These are phyloP conservation scores for Thamnidium elegans DNA, from an alignment of 192 early-diverging fungal genomes.

Conservation along the genomic window DNA sequence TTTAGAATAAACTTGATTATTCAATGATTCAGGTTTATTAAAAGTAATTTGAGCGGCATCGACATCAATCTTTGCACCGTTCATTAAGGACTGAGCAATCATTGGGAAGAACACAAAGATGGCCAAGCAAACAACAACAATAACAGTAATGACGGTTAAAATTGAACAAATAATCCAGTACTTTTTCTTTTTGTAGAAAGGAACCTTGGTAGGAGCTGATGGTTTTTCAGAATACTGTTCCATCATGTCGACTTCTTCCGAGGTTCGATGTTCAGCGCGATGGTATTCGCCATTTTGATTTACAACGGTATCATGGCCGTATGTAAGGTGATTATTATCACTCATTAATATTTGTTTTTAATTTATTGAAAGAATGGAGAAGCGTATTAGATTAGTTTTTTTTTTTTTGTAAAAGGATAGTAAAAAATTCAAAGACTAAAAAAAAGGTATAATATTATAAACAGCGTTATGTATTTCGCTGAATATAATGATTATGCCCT, in stretches of 20 bases:
- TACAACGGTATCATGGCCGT: too few relatives aligned
- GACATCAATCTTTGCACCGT: slow-evolving; percentile 43
- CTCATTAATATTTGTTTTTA: too few relatives aligned
- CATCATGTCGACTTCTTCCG: slow-evolving; percentile 1
- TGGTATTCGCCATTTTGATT: too few relatives aligned
- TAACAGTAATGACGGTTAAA: slow-evolving; percentile 39
- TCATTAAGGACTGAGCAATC: slow-evolving; percentile 49
- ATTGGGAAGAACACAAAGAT: slow-evolving; percentile 56
- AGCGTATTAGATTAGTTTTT: too few relatives aligned
- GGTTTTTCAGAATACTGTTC: slow-evolving; percentile 36
- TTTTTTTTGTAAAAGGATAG: too few relatives aligned
- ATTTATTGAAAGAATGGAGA: too few relatives aligned
- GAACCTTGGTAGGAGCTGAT: slow-evolving; percentile 22
- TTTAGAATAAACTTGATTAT: not conserved
- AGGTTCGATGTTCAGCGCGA: too few relatives aligned
- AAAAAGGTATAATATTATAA: too few relatives aligned
- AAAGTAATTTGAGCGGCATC: slow-evolving; percentile 43
- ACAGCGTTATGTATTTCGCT: too few relatives aligned
- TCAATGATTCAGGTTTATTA: slow-evolving; percentile 1
- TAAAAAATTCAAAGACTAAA: too few relatives aligned
- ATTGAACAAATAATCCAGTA: slow-evolving; percentile 57
- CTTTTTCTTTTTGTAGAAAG: slow-evolving; percentile 47
- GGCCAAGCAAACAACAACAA: slow-evolving; percentile 42
- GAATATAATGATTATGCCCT: too few relatives aligned
- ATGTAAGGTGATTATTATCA: too few relatives aligned